Evolutionary conservation across 345 rosid genomes (phyloP).

Genomic region (Combretum micranthum): DNA sequence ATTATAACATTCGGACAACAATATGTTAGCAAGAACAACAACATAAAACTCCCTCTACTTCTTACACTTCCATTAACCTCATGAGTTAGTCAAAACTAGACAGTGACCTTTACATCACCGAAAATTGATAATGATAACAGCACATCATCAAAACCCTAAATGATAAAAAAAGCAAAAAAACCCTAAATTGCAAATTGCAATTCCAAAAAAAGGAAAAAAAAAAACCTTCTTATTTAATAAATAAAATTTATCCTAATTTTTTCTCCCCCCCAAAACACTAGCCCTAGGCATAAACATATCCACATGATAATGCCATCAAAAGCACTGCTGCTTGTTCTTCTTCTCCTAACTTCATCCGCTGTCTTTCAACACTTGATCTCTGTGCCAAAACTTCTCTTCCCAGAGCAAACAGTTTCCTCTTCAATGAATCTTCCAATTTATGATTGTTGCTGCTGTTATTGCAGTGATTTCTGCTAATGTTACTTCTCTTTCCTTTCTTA

Average conservation of each 20-base stretch:
- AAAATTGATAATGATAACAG: no score
- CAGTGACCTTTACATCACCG: no score
- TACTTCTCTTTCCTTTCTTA: conserved; percentile 31
- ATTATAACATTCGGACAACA: no score
- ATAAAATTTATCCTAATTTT: background rate
- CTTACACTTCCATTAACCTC: no score
- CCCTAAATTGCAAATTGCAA: no score
- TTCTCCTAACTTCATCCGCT: conserved; percentile 57
- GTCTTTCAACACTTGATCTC: conserved; percentile 49
- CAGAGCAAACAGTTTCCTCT: conserved; percentile 51
- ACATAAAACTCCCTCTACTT: no score
- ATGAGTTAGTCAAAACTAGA: no score
- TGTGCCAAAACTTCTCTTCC: conserved; percentile 61
- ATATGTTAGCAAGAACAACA: no score
- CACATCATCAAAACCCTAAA: no score
- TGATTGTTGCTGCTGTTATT: conserved; percentile 2
- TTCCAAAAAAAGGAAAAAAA: no score
- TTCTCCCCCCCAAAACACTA: background rate
- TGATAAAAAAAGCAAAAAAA: no score
- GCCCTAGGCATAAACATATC: conserved; percentile 48
- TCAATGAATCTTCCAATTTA: conserved; percentile 47
- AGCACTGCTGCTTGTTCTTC: conserved; percentile 92
- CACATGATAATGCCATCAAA: conserved; percentile 85
- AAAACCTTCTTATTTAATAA: no score
- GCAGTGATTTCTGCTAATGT: conserved; percentile 4